Percentiles rank a stretch among this genome's conserved stretches.
Evolutionary conservation across 352 stramenopile genomes (phyloP).

Genomic region (Peronosclerospora sorghi): DNA sequence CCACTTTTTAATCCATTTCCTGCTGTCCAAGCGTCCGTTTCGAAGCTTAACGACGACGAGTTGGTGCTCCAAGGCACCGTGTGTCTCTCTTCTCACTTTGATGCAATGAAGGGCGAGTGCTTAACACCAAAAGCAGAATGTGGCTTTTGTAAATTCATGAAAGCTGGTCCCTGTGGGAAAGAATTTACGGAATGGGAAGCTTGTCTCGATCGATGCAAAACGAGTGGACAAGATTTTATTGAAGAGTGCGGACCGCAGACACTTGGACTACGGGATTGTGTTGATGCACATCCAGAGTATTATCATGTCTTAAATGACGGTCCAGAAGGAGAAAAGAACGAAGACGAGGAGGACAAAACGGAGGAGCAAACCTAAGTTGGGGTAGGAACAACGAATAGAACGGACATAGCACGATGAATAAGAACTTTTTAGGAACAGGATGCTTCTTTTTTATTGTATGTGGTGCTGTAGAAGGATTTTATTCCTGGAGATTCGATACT

Average conservation of each 20-base stretch:
- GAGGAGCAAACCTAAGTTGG: conserved; percentile 17
- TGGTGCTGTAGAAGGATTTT: too few relatives aligned
- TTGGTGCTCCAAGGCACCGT: conserved; percentile 46
- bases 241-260: conserved; percentile 68
- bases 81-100: conserved; percentile 58
- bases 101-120: conserved; percentile 38
- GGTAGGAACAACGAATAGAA: too few relatives aligned
- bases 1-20: conserved; percentile 78
- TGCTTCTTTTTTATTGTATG: too few relatives aligned
- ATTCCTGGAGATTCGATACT: too few relatives aligned
- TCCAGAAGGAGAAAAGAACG: conserved; percentile 21
- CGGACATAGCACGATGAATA: too few relatives aligned
- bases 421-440: too few relatives aligned
- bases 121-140: conserved; percentile 68
- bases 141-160: conserved; percentile 88
- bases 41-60: conserved; percentile 12
- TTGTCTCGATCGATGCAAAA: conserved; percentile 71
- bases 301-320: conserved; percentile 74
- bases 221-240: conserved; percentile 64
- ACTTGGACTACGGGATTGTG: conserved; percentile 68
- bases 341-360: neutral
- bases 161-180: conserved; percentile 68
- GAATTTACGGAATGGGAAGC: conserved; percentile 78
- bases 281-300: conserved; percentile 83
- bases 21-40: conserved; percentile 28